These are phyloP conservation scores for Trichosanthes cucumerina DNA, from an alignment of 306 rosid genomes.

Conservation along the genomic window DNA sequence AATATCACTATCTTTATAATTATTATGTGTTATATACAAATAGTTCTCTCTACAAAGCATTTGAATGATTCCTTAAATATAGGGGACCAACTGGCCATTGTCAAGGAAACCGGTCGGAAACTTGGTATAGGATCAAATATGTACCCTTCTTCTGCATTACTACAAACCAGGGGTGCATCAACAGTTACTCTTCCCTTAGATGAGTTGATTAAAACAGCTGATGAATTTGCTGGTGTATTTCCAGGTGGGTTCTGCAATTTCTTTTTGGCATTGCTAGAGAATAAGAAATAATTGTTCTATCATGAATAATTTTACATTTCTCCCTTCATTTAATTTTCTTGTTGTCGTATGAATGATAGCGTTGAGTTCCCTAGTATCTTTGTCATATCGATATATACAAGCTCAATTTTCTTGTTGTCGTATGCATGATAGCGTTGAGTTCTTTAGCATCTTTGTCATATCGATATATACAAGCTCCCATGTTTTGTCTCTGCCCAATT, in stretches of 20 bases:
- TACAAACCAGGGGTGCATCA: constrained; percentile 73
- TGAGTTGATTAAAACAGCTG: constrained; percentile 95
- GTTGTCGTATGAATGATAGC: background rate
- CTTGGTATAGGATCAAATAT: constrained; percentile 99
- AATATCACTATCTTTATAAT: too few relatives aligned
- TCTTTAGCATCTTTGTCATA: background rate
- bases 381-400: background rate
- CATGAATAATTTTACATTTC: background rate
- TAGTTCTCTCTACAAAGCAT: too few relatives aligned
- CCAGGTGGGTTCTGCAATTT: constrained; percentile 49
- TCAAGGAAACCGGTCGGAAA: constrained; percentile 92
- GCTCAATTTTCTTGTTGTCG: background rate
- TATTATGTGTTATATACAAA: too few relatives aligned
- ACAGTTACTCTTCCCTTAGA: constrained; percentile 73
- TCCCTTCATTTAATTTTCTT: background rate
- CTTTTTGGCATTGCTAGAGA: background rate
- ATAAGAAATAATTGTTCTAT: background rate
- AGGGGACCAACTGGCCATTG: constrained; percentile 99
- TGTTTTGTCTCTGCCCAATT: background rate
- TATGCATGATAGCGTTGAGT: background rate
- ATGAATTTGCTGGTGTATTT: constrained; percentile 98
- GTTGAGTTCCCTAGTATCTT: background rate
- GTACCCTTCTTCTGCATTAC: constrained; percentile 96
- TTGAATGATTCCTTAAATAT: constrained; percentile 15
- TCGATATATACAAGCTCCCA: background rate